phyloP scores from a whole-genome alignment of 208 protist species.

The Leishmania turanica region DNA sequence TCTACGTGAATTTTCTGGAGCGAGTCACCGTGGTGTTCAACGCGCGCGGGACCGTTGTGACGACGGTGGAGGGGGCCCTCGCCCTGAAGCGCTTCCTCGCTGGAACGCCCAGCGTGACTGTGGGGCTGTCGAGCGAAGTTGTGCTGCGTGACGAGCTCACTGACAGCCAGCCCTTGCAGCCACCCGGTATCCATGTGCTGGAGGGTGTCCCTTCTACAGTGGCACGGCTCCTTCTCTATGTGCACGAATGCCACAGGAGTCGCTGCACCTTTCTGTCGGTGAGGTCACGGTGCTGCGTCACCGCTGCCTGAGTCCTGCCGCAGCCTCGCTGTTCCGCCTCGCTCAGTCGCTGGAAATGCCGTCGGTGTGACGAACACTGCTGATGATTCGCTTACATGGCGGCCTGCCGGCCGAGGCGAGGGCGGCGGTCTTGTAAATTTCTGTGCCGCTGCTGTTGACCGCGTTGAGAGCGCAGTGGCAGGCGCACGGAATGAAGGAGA shows the following conservation, averaged over 20 bases:
- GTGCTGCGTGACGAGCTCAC: slow-evolving; percentile 41
- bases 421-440: slow-evolving; percentile 41
- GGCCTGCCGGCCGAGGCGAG: slow-evolving; percentile 42
- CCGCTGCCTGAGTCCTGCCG: slow-evolving; percentile 38
- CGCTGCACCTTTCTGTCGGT: slow-evolving; percentile 73
- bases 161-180: neutral
- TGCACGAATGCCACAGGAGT: slow-evolving; percentile 59
- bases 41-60: slow-evolving; percentile 53
- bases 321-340: slow-evolving; percentile 64
- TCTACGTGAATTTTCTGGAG: slow-evolving; percentile 93
- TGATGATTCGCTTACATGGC: slow-evolving; percentile 47
- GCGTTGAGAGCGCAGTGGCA: slow-evolving; percentile 39
- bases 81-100: slow-evolving; percentile 91
- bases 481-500: slow-evolving; percentile 40
- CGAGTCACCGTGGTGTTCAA: slow-evolving; percentile 78
- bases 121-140: slow-evolving; percentile 90
- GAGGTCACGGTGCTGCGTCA: slow-evolving; percentile 95
- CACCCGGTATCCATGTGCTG: slow-evolving; percentile 50
- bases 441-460: slow-evolving; percentile 49
- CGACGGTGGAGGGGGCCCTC: slow-evolving; percentile 89
- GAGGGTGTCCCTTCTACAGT: slow-evolving; percentile 89
- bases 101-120: slow-evolving; percentile 80
- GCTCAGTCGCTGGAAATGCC: slow-evolving; percentile 55
- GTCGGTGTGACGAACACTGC: slow-evolving; percentile 39
- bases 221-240: slow-evolving; percentile 72